Conservation (phyloP, 2,329 filamentous ascomycete species). For the Hymenoscyphus scutula region DNA sequence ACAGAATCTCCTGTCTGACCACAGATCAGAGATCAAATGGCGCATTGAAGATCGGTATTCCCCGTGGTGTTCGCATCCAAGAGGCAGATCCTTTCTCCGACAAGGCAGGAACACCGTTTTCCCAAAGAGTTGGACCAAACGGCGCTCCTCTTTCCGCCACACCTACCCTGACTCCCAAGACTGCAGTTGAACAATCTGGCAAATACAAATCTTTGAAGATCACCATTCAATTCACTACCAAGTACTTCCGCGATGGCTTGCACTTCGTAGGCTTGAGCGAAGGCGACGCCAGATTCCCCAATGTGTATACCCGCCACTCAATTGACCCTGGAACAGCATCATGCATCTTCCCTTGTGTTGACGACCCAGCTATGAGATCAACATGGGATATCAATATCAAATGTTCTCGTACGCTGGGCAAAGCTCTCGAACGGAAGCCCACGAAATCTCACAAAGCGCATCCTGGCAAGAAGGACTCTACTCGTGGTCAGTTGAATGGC, state of each 20-base stretch:
- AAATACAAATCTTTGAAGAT: constrained; percentile 60
- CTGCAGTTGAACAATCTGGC: constrained; percentile 37
- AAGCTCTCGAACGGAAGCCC: constrained; percentile 56
- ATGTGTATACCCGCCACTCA: constrained; percentile 85
- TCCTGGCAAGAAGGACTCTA: constrained; percentile 41
- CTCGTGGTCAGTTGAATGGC: constrained; percentile 14
- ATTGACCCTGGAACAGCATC: constrained; percentile 75
- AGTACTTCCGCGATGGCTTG: constrained; percentile 76
- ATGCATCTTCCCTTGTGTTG: constrained; percentile 89
- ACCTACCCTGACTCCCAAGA: constrained; percentile 34
- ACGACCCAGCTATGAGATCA: constrained; percentile 76
- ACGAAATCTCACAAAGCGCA: constrained; percentile 37
- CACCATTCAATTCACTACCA: constrained; percentile 74
- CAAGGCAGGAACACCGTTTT: constrained; percentile 45
- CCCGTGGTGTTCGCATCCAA: constrained; percentile 59
- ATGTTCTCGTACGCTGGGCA: constrained; percentile 81
- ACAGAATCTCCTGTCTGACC: constrained; percentile 51
- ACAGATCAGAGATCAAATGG: constrained; percentile 45
- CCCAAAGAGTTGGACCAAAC: constrained; percentile 37
- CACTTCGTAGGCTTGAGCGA: constrained; percentile 87
- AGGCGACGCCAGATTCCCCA: constrained; percentile 79
- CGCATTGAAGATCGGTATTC: constrained; percentile 58
- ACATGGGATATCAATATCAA: constrained; percentile 88
- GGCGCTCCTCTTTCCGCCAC: constrained; percentile 36
- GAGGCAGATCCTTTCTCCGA: constrained; percentile 54